Evolutionary conservation across 1,139 yeast species (phyloP).

Genomic region (Wickerhamomyces sp.): DNA sequence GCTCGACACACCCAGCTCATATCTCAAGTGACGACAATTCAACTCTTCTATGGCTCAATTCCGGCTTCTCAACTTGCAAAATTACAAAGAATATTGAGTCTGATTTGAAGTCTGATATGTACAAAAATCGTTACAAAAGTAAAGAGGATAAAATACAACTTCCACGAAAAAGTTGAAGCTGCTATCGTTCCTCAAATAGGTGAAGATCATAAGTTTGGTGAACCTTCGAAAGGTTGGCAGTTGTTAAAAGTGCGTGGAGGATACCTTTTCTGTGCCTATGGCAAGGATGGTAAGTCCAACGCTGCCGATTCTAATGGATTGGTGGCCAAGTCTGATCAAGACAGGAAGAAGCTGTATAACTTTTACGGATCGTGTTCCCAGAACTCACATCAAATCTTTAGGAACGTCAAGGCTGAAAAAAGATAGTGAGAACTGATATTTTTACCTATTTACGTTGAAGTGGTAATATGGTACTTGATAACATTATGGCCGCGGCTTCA

Average conservation of each 20-base stretch:
- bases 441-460: too few relatives aligned
- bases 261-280: slow-evolving; percentile 55
- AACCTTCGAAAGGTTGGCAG: slow-evolving; percentile 58
- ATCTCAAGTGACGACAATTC: slow-evolving; percentile 37
- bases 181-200: slow-evolving; percentile 52
- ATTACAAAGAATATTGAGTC: slow-evolving; percentile 29
- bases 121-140: slow-evolving; percentile 1
- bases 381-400: too few relatives aligned
- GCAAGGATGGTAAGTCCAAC: slow-evolving; percentile 34
- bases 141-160: slow-evolving; percentile 31
- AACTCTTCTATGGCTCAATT: slow-evolving; percentile 53
- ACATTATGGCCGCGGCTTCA: too few relatives aligned
- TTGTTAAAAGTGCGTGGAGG: slow-evolving; percentile 43
- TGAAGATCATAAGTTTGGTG: slow-evolving; percentile 32
- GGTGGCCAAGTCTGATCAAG: slow-evolving; percentile 11
- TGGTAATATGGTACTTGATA: too few relatives aligned
- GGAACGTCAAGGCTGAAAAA: too few relatives aligned
- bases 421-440: too few relatives aligned
- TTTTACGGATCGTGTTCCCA: slow-evolving; percentile 9
- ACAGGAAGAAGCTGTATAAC: slow-evolving; percentile 5
- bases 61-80: slow-evolving; percentile 58
- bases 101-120: slow-evolving; percentile 16
- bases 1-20: slow-evolving; percentile 66
- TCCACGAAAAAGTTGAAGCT: slow-evolving; percentile 41
- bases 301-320: slow-evolving; percentile 12